Percentiles rank a stretch among this genome's conserved stretches.
Conservation (phyloP, 257 asterid genomes). For the Thymus mandschuricus region DNA sequence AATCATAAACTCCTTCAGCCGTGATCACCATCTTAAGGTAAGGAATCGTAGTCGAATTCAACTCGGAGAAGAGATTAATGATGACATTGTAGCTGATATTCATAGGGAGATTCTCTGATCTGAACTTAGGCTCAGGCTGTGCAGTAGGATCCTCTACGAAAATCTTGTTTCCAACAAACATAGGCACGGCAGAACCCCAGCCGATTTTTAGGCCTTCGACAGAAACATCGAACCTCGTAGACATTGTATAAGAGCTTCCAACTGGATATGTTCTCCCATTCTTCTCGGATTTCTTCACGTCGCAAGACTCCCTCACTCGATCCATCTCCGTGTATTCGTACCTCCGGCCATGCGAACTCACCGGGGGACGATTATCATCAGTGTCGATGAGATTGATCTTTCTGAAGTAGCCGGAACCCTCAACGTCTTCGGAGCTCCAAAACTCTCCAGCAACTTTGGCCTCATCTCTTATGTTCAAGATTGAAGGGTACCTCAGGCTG, state of each 20-base stretch:
- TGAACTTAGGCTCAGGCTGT: background rate
- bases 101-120: background rate
- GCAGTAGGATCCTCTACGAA: background rate
- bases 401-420: constrained; percentile 46
- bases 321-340: background rate
- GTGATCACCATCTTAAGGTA: background rate
- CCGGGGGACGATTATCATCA: background rate
- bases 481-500: constrained; percentile 51
- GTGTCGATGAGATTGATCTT: constrained; percentile 32
- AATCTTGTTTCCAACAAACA: background rate
- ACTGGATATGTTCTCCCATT: background rate
- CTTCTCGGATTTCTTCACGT: background rate
- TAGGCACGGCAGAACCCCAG: background rate
- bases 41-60: background rate
- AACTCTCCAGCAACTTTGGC: constrained; percentile 44
- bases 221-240: background rate
- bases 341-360: background rate
- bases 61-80: background rate
- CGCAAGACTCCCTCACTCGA: background rate
- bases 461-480: constrained; percentile 43
- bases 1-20: constrained; percentile 1
- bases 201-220: background rate
- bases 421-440: constrained; percentile 47
- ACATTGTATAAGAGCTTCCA: background rate
- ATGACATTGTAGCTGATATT: background rate